phyloP scores from a whole-genome alignment of 768 basidiomycete species.

The Phlegmacium glaucopus region DNA sequence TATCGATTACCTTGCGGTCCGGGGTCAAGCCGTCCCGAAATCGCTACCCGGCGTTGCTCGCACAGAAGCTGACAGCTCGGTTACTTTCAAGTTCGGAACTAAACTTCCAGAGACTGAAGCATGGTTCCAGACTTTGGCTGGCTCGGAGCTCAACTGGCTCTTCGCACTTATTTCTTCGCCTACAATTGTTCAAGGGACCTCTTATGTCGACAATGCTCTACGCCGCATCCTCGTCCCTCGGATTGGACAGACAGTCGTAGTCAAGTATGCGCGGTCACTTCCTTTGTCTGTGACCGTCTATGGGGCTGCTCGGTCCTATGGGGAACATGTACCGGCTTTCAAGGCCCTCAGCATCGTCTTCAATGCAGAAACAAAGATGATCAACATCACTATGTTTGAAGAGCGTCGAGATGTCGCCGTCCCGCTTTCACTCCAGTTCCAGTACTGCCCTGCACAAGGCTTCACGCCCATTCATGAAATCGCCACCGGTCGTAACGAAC shows the following conservation, averaged over 20 bases:
- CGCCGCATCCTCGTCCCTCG: conserved; percentile 85
- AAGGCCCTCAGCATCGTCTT: conserved; percentile 80
- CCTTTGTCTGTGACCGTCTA: conserved; percentile 63
- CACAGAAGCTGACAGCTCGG: conserved; percentile 37
- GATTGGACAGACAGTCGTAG: conserved; percentile 69
- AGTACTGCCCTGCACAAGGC: conserved; percentile 84
- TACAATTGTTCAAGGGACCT: conserved; percentile 82
- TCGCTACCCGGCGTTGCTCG: conserved; percentile 38
- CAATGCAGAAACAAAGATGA: conserved; percentile 45
- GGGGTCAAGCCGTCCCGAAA: conserved; percentile 32
- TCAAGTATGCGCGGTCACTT: conserved; percentile 42
- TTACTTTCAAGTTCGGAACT: conserved; percentile 49
- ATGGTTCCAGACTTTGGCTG: conserved; percentile 87
- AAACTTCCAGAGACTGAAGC: conserved; percentile 54
- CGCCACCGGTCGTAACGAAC: conserved; percentile 73
- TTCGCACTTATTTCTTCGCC: conserved; percentile 78
- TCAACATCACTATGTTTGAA: conserved; percentile 77
- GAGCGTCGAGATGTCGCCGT: conserved; percentile 76
- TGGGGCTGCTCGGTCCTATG: conserved; percentile 80
- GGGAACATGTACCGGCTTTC: conserved; percentile 68
- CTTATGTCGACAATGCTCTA: conserved; percentile 87
- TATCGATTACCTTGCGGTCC: conserved; percentile 74
- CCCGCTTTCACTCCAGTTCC: conserved; percentile 78
- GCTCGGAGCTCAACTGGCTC: conserved; percentile 81
- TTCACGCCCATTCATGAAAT: conserved; percentile 94